These are phyloP conservation scores for Phellopilus nigrolimitatus DNA, from an alignment of 1,284 basidiomycete species.

Conservation along the genomic window DNA sequence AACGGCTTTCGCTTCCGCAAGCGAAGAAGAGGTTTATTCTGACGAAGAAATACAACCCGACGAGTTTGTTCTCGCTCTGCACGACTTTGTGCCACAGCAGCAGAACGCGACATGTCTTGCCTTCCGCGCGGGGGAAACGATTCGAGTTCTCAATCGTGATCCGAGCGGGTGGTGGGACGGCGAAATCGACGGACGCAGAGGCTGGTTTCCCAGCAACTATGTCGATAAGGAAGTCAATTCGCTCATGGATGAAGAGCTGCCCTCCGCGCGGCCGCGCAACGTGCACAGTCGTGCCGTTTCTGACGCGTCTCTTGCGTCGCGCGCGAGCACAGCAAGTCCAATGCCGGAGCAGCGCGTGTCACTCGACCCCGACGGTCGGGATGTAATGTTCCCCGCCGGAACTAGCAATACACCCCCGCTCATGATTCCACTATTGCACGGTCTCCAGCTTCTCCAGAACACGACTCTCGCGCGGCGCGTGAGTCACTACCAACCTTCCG, in stretches of 20 bases:
- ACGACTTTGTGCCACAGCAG: constrained; percentile 75
- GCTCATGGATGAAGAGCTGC: constrained; percentile 47
- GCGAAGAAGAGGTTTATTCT: constrained; percentile 7
- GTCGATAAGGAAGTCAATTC: constrained; percentile 59
- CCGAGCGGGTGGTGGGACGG: constrained; percentile 98
- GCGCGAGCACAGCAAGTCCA: constrained; percentile 14
- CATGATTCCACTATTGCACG: constrained; percentile 78
- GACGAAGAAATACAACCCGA: constrained; percentile 12
- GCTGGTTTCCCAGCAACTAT: constrained; percentile 99
- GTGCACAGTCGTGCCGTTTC: constrained; percentile 13
- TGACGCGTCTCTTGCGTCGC: constrained; percentile 12
- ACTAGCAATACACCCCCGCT: constrained; percentile 42
- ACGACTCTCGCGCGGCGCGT: constrained; percentile 75
- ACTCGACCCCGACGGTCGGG: constrained; percentile 7
- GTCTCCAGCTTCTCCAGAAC: constrained; percentile 79
- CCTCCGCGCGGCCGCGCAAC: constrained; percentile 34
- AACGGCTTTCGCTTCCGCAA: constrained; percentile 1
- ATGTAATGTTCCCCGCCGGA: constrained; percentile 11
- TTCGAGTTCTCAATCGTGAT: constrained; percentile 86
- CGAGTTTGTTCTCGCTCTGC: constrained; percentile 81
- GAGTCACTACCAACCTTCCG: constrained; percentile 80
- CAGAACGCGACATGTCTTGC: constrained; percentile 79
- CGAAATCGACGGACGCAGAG: constrained; percentile 78
- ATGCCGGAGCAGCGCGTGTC: background rate
- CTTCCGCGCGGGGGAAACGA: constrained; percentile 87